Percentiles rank a stretch among this genome's conserved stretches.
Conservation (phyloP, 768 basidiomycete species). For the Boletellus sp. region DNA sequence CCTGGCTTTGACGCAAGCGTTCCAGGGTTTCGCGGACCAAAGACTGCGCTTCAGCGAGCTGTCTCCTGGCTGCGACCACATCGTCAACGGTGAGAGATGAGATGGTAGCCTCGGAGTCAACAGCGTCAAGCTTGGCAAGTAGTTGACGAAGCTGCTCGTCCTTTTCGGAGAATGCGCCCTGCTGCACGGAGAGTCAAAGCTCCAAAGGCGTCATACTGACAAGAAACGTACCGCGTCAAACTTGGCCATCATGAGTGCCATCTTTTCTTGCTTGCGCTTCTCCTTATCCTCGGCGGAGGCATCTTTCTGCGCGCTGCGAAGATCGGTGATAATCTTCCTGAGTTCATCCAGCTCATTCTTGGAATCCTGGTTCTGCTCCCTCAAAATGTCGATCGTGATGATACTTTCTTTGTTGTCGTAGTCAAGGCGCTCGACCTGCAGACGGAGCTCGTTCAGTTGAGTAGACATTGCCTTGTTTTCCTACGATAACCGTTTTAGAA, state of each 20-base stretch:
- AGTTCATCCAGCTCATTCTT: conserved; percentile 88
- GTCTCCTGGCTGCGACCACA: conserved; percentile 75
- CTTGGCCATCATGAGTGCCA: conserved; percentile 99
- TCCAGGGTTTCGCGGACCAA: conserved; percentile 87
- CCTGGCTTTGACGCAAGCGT: conserved; percentile 81
- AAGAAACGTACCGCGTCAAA: conserved; percentile 77
- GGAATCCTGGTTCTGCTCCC: conserved; percentile 89
- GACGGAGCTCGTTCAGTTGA: conserved; percentile 87
- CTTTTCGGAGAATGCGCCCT: conserved; percentile 93
- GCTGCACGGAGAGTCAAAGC: conserved; percentile 40
- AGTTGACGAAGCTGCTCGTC: conserved; percentile 88
- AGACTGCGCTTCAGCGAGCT: conserved; percentile 85
- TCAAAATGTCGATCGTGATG: conserved; percentile 91
- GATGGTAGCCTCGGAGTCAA: conserved; percentile 57
- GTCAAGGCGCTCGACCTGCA: conserved; percentile 87
- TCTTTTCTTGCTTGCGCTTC: conserved; percentile 98
- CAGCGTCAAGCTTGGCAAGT: conserved; percentile 77
- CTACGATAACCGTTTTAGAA: conserved; percentile 36
- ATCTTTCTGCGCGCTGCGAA: conserved; percentile 80
- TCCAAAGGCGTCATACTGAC: neutral
- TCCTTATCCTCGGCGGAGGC: conserved; percentile 94
- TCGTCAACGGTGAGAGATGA: conserved; percentile 70
- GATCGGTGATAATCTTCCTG: conserved; percentile 69
- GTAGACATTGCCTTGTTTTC: conserved; percentile 94
- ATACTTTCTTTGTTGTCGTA: conserved; percentile 95